phyloP scores from a whole-genome alignment of 768 basidiomycete species.

The Termitomyces sp. region DNA sequence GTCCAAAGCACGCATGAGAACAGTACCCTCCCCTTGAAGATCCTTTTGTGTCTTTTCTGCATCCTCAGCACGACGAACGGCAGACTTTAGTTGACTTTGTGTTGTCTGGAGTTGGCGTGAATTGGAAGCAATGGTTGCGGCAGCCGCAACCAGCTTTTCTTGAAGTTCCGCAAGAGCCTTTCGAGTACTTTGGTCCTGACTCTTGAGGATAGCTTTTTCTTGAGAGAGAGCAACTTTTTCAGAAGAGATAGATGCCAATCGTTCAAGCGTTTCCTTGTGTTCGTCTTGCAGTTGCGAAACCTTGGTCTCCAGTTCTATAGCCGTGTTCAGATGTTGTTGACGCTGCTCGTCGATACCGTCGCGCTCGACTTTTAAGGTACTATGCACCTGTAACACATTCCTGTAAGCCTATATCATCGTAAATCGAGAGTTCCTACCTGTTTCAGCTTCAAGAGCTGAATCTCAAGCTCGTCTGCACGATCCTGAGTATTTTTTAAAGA shows the following conservation, averaged over 20 bases:
- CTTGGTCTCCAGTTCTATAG: constrained; percentile 41
- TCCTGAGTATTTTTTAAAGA: constrained; percentile 76
- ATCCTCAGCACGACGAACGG: constrained; percentile 65
- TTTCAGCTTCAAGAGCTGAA: constrained; percentile 72
- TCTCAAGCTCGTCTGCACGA: constrained; percentile 78
- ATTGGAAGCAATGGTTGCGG: constrained; percentile 45
- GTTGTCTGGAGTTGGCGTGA: constrained; percentile 52
- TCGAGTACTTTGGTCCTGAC: constrained; percentile 39
- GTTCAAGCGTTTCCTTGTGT: constrained; percentile 29
- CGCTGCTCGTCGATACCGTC: constrained; percentile 49
- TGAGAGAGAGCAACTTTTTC: constrained; percentile 43
- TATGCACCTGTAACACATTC: constrained; percentile 38
- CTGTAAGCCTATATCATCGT: not conserved
- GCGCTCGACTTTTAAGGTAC: constrained; percentile 53
- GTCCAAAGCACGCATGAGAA: constrained; percentile 73
- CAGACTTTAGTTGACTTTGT: constrained; percentile 61
- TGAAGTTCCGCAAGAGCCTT: constrained; percentile 46
- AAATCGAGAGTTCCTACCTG: constrained; percentile 42
- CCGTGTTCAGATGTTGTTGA: constrained; percentile 32
- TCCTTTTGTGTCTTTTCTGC: constrained; percentile 67
- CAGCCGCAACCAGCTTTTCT: constrained; percentile 50
- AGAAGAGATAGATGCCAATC: constrained; percentile 36
- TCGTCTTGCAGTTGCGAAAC: constrained; percentile 40
- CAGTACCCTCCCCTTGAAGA: constrained; percentile 73
- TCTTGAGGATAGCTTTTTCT: constrained; percentile 45